Evolutionary conservation across 352 stramenopile genomes (phyloP).

Genomic region (Phytopythium sindhum): DNA sequence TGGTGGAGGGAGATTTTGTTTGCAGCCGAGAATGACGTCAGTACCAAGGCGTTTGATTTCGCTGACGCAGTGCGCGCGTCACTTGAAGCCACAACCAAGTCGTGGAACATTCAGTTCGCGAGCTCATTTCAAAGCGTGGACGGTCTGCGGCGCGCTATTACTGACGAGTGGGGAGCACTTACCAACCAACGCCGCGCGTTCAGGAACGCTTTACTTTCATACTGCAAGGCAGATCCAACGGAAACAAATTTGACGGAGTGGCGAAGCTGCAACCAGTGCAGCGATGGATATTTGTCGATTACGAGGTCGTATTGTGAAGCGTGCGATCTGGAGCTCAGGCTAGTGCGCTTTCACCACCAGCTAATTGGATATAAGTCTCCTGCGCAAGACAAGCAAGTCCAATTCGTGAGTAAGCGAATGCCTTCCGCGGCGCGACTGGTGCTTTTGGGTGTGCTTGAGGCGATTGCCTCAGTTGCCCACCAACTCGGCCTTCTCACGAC

Average conservation of each 20-base stretch:
- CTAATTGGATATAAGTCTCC: constrained; percentile 12
- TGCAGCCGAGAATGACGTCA: neutral
- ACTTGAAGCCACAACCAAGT: neutral
- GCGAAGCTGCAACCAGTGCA: neutral
- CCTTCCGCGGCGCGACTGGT: constrained; percentile 17
- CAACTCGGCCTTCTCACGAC: neutral
- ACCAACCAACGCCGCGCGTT: neutral
- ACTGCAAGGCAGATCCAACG: neutral
- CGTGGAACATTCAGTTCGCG: neutral
- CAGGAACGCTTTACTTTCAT: neutral
- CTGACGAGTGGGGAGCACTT: neutral
- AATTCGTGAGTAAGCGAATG: neutral
- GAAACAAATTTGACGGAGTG: neutral
- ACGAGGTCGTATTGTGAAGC: neutral
- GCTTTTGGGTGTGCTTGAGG: constrained; percentile 56
- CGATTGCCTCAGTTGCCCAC: constrained; percentile 20
- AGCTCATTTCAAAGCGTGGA: constrained; percentile 1
- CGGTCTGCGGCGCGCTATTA: neutral
- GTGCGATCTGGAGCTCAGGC: neutral
- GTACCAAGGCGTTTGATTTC: neutral
- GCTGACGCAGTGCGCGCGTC: neutral
- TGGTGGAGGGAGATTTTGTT: neutral
- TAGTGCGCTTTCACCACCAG: constrained; percentile 3
- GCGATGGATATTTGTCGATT: neutral
- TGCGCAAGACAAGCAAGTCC: constrained; percentile 10